Evolutionary conservation across 768 basidiomycete species (phyloP), one percentile per base, ranked within the genome.

Genomic region (Naganishia kalamii): DNA sequence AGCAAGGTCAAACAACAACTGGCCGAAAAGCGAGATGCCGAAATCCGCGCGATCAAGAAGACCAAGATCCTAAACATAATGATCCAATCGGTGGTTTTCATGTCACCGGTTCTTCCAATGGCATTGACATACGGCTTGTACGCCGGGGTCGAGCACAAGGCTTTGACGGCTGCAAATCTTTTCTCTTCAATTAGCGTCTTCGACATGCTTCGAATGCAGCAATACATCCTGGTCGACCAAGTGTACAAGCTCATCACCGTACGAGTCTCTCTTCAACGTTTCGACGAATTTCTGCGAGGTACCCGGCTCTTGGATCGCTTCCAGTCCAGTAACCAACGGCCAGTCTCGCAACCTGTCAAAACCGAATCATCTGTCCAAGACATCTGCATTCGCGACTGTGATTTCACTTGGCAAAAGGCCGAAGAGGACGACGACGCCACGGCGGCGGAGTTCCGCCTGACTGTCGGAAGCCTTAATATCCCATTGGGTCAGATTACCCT

Each of bases 71-170:
- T 19, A 80, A 81, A 32, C 70, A 88, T 17, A 70, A 11, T 60
- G 61, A 21, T 69, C 67, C 29, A 60, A 40, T 48, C 74, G 23
- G 57, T 73, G 60, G 88, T 85, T 71, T 84, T 81, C 66, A 63
- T 84, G 40, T 82, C 88, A 47, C 88, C 88, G 0, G 74, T 88
- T 10, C 40, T 83, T 0, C 85, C 84, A 32, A 89, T 88, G 87
- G 70, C 86, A 44, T 81, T 83, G 17, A 85, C 86, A 1, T 88
- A 84, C 69, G 80, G 82, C 1, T 80, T 84, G 7, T 88, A 85
- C 66, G 82, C 81, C 12, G 33, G 80, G 0, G 70, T 82, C 0
- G 77, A 81, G 75, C 77, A 78, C 60, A 62, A 75, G 62, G 68
- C 77, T 37, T 74, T 83, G 3, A 78, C 80, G 10, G 80, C 76